Percentiles rank a stretch among this genome's conserved stretches.
Evolutionary conservation across 352 stramenopile species (phyloP).

Genomic region (Globisporangium splendens): DNA sequence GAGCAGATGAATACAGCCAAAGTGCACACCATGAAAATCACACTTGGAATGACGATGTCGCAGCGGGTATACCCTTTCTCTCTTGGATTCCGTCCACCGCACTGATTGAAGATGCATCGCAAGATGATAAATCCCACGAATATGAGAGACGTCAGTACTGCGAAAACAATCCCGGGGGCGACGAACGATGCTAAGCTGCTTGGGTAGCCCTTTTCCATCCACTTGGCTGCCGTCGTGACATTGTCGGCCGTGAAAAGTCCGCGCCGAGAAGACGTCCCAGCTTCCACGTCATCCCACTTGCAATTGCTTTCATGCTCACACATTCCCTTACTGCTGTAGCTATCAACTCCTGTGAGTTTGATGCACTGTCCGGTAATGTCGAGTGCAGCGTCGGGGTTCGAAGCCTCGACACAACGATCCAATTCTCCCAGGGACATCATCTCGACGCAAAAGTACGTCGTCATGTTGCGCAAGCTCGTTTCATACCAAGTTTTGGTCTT

Average conservation of each 20-base stretch:
- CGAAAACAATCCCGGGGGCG: conserved; percentile 67
- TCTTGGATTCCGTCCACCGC: conserved; percentile 61
- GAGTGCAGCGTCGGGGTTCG: conserved; percentile 42
- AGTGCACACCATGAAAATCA: conserved; percentile 63
- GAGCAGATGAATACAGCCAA: conserved; percentile 80
- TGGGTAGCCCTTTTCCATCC: conserved; percentile 65
- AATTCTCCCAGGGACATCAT: conserved; percentile 41
- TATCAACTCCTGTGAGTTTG: conserved; percentile 36
- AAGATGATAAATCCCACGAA: conserved; percentile 64
- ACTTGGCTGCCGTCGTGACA: conserved; percentile 51
- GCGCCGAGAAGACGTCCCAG: conserved; percentile 29
- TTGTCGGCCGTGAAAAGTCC: conserved; percentile 57
- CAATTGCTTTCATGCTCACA: conserved; percentile 79
- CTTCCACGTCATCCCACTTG: conserved; percentile 71
- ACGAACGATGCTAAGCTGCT: conserved; percentile 66
- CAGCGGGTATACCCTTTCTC: conserved; percentile 83
- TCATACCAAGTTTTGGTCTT: conserved; percentile 70
- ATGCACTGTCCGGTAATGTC: conserved; percentile 57
- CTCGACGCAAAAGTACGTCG: conserved; percentile 70
- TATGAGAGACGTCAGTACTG: conserved; percentile 52
- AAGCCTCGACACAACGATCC: conserved; percentile 49
- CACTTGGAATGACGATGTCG: conserved; percentile 58
- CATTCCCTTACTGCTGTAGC: conserved; percentile 52
- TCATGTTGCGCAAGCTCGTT: conserved; percentile 52
- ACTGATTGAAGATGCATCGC: conserved; percentile 80